Conservation (phyloP, 2,329 filamentous ascomycete species). For the Aspergillus tubingensis region DNA sequence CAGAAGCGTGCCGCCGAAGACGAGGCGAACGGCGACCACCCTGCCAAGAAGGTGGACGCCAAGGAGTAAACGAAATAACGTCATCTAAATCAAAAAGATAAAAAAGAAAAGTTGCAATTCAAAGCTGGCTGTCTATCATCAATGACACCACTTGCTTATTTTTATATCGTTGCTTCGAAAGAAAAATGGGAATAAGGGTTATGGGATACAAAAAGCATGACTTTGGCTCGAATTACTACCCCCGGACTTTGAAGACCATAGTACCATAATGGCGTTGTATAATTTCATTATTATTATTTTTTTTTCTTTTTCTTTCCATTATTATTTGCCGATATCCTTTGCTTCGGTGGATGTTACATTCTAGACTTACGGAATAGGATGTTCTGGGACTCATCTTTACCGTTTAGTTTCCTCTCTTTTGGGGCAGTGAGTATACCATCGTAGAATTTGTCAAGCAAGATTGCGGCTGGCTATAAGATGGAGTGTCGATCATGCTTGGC, state of each 20-base stretch:
- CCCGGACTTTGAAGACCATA: slow-evolving; percentile 9
- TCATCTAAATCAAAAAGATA: not conserved
- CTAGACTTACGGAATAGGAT: not conserved
- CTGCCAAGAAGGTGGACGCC: slow-evolving; percentile 52
- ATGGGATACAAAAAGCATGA: slow-evolving; percentile 21
- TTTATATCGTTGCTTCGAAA: slow-evolving; percentile 19
- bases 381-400: not conserved
- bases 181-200: not conserved
- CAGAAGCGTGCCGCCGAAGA: slow-evolving; percentile 49
- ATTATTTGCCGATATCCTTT: not conserved
- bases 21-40: slow-evolving; percentile 36
- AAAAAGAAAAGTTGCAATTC: not conserved
- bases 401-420: not conserved
- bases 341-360: not conserved
- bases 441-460: too few relatives aligned
- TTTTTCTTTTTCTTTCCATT: not conserved
- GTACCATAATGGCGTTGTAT: slow-evolving; percentile 14
- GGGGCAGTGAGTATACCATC: not conserved
- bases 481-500: too few relatives aligned
- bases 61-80: slow-evolving; percentile 40
- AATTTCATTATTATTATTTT: slow-evolving; percentile 12
- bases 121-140: not conserved
- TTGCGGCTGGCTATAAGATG: too few relatives aligned
- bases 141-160: slow-evolving; percentile 9
- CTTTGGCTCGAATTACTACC: slow-evolving; percentile 5